Base-by-base conservation (phyloP, 1,284 basidiomycete species). In the Marasmius fiardii region DNA sequence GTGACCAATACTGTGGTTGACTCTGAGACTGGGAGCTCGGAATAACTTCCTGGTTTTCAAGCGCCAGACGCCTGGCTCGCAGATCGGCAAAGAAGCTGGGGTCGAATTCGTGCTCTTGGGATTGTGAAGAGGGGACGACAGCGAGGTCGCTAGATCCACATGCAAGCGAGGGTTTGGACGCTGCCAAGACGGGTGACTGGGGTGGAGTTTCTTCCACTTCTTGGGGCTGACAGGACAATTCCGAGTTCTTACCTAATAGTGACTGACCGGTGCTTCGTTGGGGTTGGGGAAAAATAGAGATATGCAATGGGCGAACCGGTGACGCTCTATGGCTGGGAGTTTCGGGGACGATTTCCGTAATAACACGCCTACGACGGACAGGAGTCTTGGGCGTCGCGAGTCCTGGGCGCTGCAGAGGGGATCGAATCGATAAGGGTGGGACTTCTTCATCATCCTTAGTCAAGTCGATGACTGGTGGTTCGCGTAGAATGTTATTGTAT, bases 11-110 rank as follows among this genome's bases (percentile, higher is more conserved):
- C 34, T 45, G 18, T 21, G 21, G 31, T 10, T 34, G 26, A 21
- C 14, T 58, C 47, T 68, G 65, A 51, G 62, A 66, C 53, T 70
- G 69, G 35, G 68, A 70, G 43, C 64, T 70, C 23, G 68, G 64
- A 20, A 67, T 57, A 31, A 57, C 23, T 53, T 65, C 57, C 24
- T 60, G 35, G 33, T 51, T 39, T 37, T 53, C 23, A 16, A 37
- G n/a, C 14, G 8, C 16, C 20, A 20, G 23, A 43, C n/a, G 43
- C 43, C 33, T 34, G 18, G n/a, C 33, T 33, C 50, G 23, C 24
- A 50, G 7, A 24, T 23, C 34, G 28, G 12, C 43, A 12, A 35
- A 23, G 51, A 31, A 52, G 53, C 18, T 52, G 37, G 21, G 58
- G 26, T 18, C 39, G 4, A 41, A 35, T 26, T 66, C 66, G 49